phyloP scores from a whole-genome alignment of 2,329 filamentous ascomycete species.

The Xylaria sp. region DNA sequence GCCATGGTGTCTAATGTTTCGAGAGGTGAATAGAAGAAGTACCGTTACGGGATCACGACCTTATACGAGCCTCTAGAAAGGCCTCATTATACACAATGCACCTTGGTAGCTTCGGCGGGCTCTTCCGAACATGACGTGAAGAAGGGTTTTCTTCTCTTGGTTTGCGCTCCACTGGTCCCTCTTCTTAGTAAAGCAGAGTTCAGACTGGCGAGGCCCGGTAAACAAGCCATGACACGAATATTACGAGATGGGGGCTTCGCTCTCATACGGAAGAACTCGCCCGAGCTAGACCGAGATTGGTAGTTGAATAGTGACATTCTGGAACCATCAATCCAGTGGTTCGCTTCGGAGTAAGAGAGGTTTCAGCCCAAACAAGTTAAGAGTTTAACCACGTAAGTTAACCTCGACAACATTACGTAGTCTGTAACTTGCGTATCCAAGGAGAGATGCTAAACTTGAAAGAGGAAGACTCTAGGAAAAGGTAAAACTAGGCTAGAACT shows the following conservation, averaged over 20 bases:
- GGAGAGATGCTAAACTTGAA: background rate
- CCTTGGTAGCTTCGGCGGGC: background rate
- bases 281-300: slow-evolving; percentile 28
- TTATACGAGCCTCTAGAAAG: slow-evolving; percentile 20
- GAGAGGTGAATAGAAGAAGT: background rate
- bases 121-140: slow-evolving; percentile 18
- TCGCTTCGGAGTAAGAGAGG: slow-evolving; percentile 1
- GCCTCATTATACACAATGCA: background rate
- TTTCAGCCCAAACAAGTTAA: background rate
- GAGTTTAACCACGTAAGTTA: background rate
- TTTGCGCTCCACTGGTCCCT: slow-evolving; percentile 16
- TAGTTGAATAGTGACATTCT: slow-evolving; percentile 26
- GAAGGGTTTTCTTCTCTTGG: background rate
- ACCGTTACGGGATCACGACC: background rate
- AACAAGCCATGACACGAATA: slow-evolving; percentile 16
- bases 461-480: background rate
- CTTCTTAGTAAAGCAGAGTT: slow-evolving; percentile 14
- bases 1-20: slow-evolving; percentile 39
- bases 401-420: slow-evolving; percentile 3
- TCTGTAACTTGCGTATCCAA: background rate
- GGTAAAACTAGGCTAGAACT: slow-evolving; percentile 1
- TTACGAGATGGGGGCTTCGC: slow-evolving; percentile 1
- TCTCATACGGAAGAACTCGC: slow-evolving; percentile 6
- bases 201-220: slow-evolving; percentile 9
- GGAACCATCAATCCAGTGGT: background rate